Evolutionary conservation across 345 rosid genomes (phyloP).

Genomic region (Brassica carinata): DNA sequence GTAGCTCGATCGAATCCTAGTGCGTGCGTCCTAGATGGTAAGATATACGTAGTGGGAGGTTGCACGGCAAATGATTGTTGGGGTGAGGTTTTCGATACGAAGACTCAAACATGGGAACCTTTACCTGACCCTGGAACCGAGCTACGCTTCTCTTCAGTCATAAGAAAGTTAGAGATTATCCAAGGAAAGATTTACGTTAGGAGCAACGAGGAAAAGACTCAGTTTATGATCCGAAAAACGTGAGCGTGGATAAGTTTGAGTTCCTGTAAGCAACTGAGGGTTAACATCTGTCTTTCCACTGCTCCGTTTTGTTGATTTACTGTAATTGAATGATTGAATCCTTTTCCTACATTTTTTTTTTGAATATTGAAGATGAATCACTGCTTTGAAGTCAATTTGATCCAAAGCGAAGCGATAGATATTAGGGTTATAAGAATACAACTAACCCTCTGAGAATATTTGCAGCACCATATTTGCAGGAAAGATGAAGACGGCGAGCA

Average conservation of each 20-base stretch:
- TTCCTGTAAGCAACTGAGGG: constrained; percentile 39
- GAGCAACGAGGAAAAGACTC: too few relatives aligned
- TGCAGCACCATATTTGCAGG: constrained; percentile 45
- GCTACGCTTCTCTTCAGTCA: not conserved
- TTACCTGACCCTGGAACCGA: not conserved
- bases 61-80: not conserved
- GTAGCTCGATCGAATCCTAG: not conserved
- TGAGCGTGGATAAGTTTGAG: constrained; percentile 47
- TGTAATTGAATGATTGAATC: constrained; percentile 54
- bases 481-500: constrained; percentile 46
- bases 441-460: constrained; percentile 45
- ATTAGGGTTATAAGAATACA: constrained; percentile 24
- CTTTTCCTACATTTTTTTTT: constrained; percentile 19
- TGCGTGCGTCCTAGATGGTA: not conserved
- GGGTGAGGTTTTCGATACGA: not conserved
- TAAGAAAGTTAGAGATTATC: not conserved
- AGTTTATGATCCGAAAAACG: too few relatives aligned
- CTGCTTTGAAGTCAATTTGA: not conserved
- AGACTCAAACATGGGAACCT: not conserved
- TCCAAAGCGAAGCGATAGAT: not conserved
- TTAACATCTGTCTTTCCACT: constrained; percentile 27
- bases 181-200: constrained; percentile 4
- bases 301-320: constrained; percentile 48
- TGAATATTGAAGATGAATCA: constrained; percentile 2
- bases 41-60: not conserved